Base-by-base conservation (phyloP, 2,329 filamentous ascomycete species). In the Paraphaeosphaeria sporulosa region DNA sequence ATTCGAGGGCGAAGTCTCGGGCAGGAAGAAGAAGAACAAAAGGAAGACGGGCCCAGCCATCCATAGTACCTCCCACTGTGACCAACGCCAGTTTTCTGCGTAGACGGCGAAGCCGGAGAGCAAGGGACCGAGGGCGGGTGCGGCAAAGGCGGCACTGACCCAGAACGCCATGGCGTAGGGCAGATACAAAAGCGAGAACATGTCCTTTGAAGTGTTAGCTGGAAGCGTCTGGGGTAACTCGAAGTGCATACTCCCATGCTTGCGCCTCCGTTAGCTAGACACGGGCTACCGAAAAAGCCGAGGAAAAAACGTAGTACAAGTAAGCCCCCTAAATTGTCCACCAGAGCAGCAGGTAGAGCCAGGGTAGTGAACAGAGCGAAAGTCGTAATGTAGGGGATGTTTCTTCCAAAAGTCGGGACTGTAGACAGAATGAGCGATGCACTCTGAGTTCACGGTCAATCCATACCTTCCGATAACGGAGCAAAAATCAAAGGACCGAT, bases 61-160 rank as follows among this genome's bases (percentile, higher is more conserved):
- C 86, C 87, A 90, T 58, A 90, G 79, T 57, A 89, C 85, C 69
- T 89, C 86, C 80, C 85, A 88, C 12, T 87, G 78, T 0, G 85
- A 85, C 87, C 87, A 90, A n/a, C 86, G 81, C 87, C 87, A 90
- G 38, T 72, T 64, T 38, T 62, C 43, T 5, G 59, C 64, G 36
- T 64, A 57, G 4, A 64, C 61, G 9, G 56, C 81, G 72, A 87
- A 90, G 4, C 87, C 87, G 2, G 83, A 84, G 5, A 90, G 77
- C 0, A 90, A 75, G 3, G 88, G 87, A 0, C 88, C 88, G 0
- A 90, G 79, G 10, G 87, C 86, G 0, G 84, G 85, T 1, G 80
- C 83, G 52, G 71, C 68, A 42, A 73, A 85, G 0, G 83, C 83
- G 3, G 82, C 79, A 1, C 82, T 78, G 2, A 87, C 86, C 87